These are phyloP conservation scores for Aristolochia contorta DNA, from an alignment of 164 flowering plant species.

Conservation along the genomic window DNA sequence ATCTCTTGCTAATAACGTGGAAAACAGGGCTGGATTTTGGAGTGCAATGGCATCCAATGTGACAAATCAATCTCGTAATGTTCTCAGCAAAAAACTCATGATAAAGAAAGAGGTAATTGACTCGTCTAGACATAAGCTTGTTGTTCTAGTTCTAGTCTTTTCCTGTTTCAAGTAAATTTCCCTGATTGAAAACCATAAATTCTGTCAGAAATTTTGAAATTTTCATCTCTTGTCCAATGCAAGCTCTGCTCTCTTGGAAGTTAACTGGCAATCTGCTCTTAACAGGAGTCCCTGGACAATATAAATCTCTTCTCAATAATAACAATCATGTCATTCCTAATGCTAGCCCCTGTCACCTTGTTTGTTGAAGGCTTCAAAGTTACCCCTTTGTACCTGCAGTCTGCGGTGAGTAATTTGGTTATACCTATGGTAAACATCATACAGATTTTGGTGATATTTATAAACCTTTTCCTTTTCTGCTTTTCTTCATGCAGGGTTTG, in stretches of 20 bases:
- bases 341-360: slow-evolving; percentile 47
- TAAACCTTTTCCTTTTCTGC: neutral
- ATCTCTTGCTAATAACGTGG: neutral
- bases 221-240: neutral
- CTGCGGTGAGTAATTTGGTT: slow-evolving; percentile 37
- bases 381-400: slow-evolving; percentile 53
- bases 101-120: slow-evolving; percentile 67
- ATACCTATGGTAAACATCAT: neutral
- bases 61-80: slow-evolving; percentile 87
- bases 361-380: slow-evolving; percentile 62
- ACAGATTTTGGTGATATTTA: neutral
- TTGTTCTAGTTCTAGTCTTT: neutral
- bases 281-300: slow-evolving; percentile 83
- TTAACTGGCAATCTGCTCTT: slow-evolving; percentile 10
- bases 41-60: slow-evolving; percentile 99
- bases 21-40: slow-evolving; percentile 35
- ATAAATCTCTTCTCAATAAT: slow-evolving; percentile 66
- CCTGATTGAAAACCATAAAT: neutral
- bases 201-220: too few species aligned
- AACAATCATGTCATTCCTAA: slow-evolving; percentile 55
- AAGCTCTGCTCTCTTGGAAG: too few species aligned
- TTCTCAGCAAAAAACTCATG: slow-evolving; percentile 92
- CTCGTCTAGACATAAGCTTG: neutral
- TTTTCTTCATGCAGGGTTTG: slow-evolving; percentile 43
- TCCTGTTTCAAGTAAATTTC: neutral